phyloP scores from a whole-genome alignment of 345 rosid genomes.

The Geranium rotundifolium region DNA sequence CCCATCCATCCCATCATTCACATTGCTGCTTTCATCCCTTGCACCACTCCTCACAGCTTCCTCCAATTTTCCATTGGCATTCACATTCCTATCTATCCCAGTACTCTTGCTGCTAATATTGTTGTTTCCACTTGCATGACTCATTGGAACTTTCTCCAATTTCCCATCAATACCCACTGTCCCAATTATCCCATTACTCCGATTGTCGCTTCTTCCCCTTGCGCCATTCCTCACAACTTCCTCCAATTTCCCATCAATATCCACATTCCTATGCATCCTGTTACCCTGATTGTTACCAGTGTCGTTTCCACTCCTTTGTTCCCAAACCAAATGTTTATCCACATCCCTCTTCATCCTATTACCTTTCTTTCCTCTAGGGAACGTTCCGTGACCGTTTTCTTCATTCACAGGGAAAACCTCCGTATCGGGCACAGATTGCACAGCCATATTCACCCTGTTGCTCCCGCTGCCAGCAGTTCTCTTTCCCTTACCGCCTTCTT shows the following conservation, averaged over 20 bases:
- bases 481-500: background rate
- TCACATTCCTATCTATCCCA: background rate
- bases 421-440: background rate
- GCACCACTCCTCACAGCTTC: too few species aligned
- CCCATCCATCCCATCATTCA: background rate
- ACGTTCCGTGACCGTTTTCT: background rate
- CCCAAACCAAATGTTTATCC: background rate
- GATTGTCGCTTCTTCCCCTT: background rate
- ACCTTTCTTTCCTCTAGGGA: background rate
- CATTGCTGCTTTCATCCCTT: too few species aligned
- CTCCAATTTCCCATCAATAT: background rate
- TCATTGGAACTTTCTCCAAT: background rate
- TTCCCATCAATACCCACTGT: background rate
- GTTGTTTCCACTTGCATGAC: background rate
- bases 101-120: background rate
- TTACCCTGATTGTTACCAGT: too few species aligned
- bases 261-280: background rate
- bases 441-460: background rate
- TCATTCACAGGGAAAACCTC: background rate
- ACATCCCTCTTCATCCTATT: background rate
- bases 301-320: background rate
- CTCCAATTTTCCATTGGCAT: background rate
- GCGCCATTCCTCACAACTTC: too few species aligned
- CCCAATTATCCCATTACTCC: background rate
- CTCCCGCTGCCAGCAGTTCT: background rate